Evolutionary conservation across 345 rosid species (phyloP).

Genomic region (Raphanus sativus): DNA sequence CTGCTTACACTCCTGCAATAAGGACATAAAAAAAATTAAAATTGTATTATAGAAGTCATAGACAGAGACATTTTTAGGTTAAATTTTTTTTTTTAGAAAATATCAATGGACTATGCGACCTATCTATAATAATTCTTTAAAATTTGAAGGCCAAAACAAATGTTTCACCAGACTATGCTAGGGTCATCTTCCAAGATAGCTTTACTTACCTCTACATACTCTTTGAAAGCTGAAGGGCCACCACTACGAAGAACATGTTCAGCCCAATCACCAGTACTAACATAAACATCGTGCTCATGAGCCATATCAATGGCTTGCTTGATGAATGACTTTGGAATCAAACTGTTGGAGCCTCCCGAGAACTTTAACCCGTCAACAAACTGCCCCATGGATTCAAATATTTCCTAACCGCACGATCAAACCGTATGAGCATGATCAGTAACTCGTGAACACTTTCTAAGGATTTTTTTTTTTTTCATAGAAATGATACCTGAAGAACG

Average conservation of each 20-base stretch:
- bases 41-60: no score
- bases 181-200: background rate
- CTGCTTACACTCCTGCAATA: slow-evolving; percentile 69
- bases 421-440: background rate
- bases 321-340: slow-evolving; percentile 70
- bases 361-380: slow-evolving; percentile 61
- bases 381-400: slow-evolving; percentile 80
- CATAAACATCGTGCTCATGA: slow-evolving; percentile 78
- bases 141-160: no score
- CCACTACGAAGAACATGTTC: slow-evolving; percentile 66
- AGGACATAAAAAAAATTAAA: background rate
- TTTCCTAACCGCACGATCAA: slow-evolving; percentile 49
- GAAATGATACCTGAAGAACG: slow-evolving; percentile 57
- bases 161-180: no score
- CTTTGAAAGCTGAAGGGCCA: slow-evolving; percentile 78
- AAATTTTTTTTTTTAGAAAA: no score
- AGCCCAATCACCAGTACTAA: slow-evolving; percentile 92
- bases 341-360: slow-evolving; percentile 80
- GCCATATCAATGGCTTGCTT: slow-evolving; percentile 68
- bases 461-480: background rate
- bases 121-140: no score
- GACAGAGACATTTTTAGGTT: no score
- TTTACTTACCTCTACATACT: slow-evolving; percentile 64
- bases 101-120: no score
- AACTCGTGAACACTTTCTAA: background rate